Percentiles rank a stretch among this genome's conserved stretches.
These are phyloP conservation scores for Dimargaris cristalligena DNA, from an alignment of 192 early-diverging fungal genomes.

Conservation along the genomic window DNA sequence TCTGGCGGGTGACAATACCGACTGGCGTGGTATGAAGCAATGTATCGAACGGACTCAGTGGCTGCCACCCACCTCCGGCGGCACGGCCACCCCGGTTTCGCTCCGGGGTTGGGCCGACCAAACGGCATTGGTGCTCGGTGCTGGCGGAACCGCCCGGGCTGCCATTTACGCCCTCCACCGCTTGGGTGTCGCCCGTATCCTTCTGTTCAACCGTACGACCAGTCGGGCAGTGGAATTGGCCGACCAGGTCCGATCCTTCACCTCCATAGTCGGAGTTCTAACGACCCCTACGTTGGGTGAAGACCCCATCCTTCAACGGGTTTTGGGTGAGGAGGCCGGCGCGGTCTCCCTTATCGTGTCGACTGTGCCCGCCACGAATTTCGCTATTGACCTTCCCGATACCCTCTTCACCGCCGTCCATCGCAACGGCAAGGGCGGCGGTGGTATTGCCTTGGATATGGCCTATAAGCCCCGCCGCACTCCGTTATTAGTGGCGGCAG, in stretches of 20 bases:
- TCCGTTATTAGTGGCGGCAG: conserved; percentile 47
- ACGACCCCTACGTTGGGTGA: conserved; percentile 38
- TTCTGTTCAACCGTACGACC: conserved; percentile 75
- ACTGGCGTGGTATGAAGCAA: conserved; percentile 76
- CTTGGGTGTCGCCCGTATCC: conserved; percentile 44
- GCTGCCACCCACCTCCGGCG: too few species aligned
- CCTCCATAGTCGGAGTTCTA: too few species aligned
- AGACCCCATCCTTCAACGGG: conserved; percentile 14
- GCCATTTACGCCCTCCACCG: conserved; percentile 70
- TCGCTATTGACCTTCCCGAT: conserved; percentile 39
- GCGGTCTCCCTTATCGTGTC: conserved; percentile 48
- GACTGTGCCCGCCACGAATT: conserved; percentile 64
- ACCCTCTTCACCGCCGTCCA: conserved; percentile 17
- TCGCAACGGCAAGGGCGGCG: conserved; percentile 14
- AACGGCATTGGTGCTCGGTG: conserved; percentile 73
- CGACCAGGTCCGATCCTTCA: too few species aligned
- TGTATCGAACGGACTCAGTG: conserved; percentile 35
- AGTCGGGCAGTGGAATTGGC: conserved; percentile 52
- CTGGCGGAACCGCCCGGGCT: conserved; percentile 85
- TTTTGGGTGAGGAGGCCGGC: not conserved
- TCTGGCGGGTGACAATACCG: conserved; percentile 86
- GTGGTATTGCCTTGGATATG: conserved; percentile 79
- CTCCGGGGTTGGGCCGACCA: not conserved
- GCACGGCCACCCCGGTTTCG: too few species aligned
- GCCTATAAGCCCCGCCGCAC: conserved; percentile 84